Evolutionary conservation across 208 protist genomes (phyloP).

Genomic region (Zelonia costaricensis): DNA sequence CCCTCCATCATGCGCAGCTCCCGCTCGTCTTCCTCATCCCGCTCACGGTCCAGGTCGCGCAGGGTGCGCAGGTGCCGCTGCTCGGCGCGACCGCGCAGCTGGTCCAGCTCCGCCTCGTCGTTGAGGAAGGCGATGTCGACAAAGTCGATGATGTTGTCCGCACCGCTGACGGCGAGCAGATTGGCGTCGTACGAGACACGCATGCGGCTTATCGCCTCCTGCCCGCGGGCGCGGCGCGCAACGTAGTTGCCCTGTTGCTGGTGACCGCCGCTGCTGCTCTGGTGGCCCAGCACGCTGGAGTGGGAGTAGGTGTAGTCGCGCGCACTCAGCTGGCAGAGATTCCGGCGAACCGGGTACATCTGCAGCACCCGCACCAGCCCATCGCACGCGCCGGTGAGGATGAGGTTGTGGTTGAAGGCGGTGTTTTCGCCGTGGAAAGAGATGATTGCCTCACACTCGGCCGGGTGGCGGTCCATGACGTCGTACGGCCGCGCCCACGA

Average conservation of each 20-base stretch:
- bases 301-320: conserved; percentile 85
- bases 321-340: conserved; percentile 87
- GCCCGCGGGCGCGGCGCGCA: conserved; percentile 48
- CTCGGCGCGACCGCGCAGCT: conserved; percentile 73
- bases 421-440: conserved; percentile 84
- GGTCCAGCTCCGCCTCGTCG: conserved; percentile 73
- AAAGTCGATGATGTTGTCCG: conserved; percentile 88
- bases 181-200: conserved; percentile 68
- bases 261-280: conserved; percentile 27
- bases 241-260: conserved; percentile 44
- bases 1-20: conserved; percentile 22
- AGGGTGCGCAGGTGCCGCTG: conserved; percentile 74
- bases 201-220: conserved; percentile 81
- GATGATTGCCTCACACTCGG: conserved; percentile 85
- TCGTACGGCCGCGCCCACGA: conserved; percentile 89
- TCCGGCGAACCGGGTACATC: conserved; percentile 87
- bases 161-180: conserved; percentile 77
- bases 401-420: conserved; percentile 87
- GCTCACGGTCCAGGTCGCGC: conserved; percentile 65
- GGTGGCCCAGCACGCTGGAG: conserved; percentile 36
- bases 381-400: conserved; percentile 87
- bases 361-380: conserved; percentile 86
- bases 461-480: conserved; percentile 72
- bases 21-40: conserved; percentile 33
- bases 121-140: conserved; percentile 87